These are phyloP conservation scores for Verticillium zaregamsianum DNA, from an alignment of 2,329 filamentous ascomycete genomes.

Conservation along the genomic window DNA sequence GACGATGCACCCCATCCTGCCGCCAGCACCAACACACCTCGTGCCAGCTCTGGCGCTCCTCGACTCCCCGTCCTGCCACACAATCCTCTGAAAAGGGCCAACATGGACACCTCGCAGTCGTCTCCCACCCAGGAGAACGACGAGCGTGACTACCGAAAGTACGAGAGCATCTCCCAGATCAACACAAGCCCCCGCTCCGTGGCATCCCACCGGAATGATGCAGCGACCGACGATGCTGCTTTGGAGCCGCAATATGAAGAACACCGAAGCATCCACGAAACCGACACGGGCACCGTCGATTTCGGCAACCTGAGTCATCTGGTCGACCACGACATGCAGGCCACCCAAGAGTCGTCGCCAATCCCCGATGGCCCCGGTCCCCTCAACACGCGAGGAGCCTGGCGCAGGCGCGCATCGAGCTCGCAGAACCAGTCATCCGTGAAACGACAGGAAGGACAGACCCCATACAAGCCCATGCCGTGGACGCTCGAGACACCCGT, in stretches of 20 bases:
- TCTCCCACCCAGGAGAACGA: conserved; percentile 55
- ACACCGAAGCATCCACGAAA: conserved; percentile 34
- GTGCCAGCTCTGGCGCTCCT: conserved; percentile 10
- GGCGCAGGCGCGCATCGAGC: conserved; percentile 30
- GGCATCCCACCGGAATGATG: not conserved
- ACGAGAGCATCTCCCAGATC: conserved; percentile 18
- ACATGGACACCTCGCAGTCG: conserved; percentile 44
- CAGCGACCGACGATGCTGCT: conserved; percentile 7
- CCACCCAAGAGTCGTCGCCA: conserved; percentile 32
- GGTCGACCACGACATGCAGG: conserved; percentile 33
- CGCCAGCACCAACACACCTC: not conserved
- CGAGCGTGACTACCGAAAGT: conserved; percentile 46
- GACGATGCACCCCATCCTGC: conserved; percentile 3
- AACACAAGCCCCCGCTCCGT: conserved; percentile 5
- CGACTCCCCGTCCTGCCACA: conserved; percentile 1
- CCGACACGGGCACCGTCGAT: conserved; percentile 47
- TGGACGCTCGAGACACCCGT: conserved; percentile 45
- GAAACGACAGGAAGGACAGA: conserved; percentile 12
- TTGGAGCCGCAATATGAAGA: conserved; percentile 1
- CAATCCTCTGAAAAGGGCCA: conserved; percentile 18
- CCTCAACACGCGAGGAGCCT: conserved; percentile 31
- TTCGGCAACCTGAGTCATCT: conserved; percentile 34
- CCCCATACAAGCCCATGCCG: conserved; percentile 22
- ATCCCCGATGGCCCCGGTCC: conserved; percentile 26
- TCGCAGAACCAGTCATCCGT: conserved; percentile 25